Conservation (phyloP, 148 eudicot species). For the Hydrangea macrophylla region DNA sequence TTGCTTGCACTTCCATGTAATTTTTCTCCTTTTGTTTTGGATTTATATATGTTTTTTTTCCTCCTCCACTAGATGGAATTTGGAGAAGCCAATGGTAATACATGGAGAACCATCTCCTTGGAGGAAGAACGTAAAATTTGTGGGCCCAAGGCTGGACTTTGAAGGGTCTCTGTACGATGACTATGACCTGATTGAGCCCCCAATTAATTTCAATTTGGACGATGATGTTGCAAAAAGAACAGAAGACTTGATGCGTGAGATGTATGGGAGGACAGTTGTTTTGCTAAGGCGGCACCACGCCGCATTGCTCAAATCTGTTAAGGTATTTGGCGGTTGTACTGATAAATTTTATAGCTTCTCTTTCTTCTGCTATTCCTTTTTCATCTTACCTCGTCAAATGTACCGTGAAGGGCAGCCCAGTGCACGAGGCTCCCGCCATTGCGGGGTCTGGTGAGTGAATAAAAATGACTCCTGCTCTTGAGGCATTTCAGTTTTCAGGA, state of each 20-base stretch:
- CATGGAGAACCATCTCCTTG: constrained; percentile 90
- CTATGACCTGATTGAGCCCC: constrained; percentile 60
- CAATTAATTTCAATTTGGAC: constrained; percentile 66
- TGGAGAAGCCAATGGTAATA: constrained; percentile 79
- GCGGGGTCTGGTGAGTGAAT: too few relatives aligned
- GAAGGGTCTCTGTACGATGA: constrained; percentile 78
- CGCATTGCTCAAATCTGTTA: constrained; percentile 77
- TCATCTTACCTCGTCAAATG: too few relatives aligned
- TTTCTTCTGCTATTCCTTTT: background rate
- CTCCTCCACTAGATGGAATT: constrained; percentile 62
- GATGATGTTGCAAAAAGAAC: constrained; percentile 69
- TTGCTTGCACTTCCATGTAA: background rate
- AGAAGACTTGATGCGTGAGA: constrained; percentile 61
- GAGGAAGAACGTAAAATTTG: constrained; percentile 60
- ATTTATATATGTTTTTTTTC: background rate
- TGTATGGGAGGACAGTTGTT: constrained; percentile 60
- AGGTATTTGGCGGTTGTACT: constrained; percentile 41
- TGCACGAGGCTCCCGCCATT: too few relatives aligned
- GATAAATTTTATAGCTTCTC: background rate
- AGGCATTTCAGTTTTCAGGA: background rate
- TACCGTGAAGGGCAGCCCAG: too few relatives aligned
- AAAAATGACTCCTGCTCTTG: too few relatives aligned
- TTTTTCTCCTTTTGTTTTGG: background rate
- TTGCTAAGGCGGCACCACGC: constrained; percentile 67
- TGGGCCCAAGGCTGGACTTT: constrained; percentile 86